Conservation (phyloP, 2,329 filamentous ascomycete genomes). For the Ciborinia camelliae region DNA sequence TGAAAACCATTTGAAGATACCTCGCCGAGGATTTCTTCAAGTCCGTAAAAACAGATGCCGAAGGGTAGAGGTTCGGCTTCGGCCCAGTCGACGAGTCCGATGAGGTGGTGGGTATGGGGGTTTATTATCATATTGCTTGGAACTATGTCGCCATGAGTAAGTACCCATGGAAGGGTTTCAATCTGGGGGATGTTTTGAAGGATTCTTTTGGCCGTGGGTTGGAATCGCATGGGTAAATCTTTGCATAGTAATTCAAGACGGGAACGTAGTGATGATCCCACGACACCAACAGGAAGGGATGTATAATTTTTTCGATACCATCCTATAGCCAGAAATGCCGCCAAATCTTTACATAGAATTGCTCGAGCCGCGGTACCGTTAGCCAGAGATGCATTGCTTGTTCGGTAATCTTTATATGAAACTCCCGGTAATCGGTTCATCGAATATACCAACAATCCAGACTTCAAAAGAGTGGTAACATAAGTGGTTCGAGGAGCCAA, state of each 20-base stretch:
- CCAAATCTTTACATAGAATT: constrained; percentile 43
- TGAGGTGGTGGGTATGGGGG: constrained; percentile 43
- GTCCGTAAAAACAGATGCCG: constrained; percentile 56
- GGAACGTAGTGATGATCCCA: constrained; percentile 44
- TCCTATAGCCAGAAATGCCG: constrained; percentile 41
- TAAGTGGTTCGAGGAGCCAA: constrained; percentile 44
- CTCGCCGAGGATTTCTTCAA: constrained; percentile 57
- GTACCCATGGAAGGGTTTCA: constrained; percentile 48
- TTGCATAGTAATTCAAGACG: constrained; percentile 41
- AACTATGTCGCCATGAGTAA: constrained; percentile 60
- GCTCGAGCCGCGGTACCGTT: constrained; percentile 27
- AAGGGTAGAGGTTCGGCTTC: constrained; percentile 60
- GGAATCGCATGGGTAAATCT: constrained; percentile 40
- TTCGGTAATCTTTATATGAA: constrained; percentile 38
- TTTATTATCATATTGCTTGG: constrained; percentile 56
- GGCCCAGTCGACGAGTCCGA: constrained; percentile 61
- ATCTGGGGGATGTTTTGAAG: constrained; percentile 39
- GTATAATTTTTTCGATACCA: constrained; percentile 35
- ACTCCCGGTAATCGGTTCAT: constrained; percentile 45
- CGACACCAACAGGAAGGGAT: constrained; percentile 32
- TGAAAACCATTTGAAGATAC: constrained; percentile 36
- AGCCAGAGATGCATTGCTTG: neutral
- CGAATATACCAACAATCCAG: constrained; percentile 40
- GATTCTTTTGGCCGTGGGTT: constrained; percentile 23
- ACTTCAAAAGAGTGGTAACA: constrained; percentile 38